Conservation (phyloP, 352 stramenopile genomes). For the Phytopythium chamaehyphon region DNA sequence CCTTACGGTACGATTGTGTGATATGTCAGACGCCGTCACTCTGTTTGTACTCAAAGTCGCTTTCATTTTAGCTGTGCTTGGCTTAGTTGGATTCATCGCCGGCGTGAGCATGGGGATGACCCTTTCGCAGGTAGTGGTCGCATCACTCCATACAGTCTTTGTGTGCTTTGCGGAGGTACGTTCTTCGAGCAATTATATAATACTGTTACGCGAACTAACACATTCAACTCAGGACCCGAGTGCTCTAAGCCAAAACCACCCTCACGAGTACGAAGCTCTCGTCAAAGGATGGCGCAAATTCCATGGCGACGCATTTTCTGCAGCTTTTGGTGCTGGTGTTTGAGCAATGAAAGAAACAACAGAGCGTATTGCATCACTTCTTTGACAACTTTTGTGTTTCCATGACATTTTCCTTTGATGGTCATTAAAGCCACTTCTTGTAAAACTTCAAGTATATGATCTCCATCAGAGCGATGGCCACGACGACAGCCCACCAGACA, state of each 20-base stretch:
- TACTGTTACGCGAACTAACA: too few species aligned
- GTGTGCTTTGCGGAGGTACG: conserved; percentile 88
- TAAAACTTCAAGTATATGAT: conserved; percentile 66
- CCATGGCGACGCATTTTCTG: conserved; percentile 64
- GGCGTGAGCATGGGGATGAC: conserved; percentile 82
- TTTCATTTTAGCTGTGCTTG: conserved; percentile 27
- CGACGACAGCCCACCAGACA: conserved; percentile 68
- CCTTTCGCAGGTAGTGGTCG: conserved; percentile 77
- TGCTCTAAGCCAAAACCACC: conserved; percentile 81
- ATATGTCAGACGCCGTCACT: too few species aligned
- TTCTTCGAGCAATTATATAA: conserved; percentile 1
- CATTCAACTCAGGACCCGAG: conserved; percentile 39
- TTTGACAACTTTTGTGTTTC: neutral
- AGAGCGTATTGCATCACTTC: too few species aligned
- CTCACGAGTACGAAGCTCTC: conserved; percentile 73
- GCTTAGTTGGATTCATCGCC: conserved; percentile 69
- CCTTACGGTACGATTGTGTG: conserved; percentile 31
- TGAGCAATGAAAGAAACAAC: conserved; percentile 24
- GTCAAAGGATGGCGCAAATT: conserved; percentile 79
- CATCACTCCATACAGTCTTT: conserved; percentile 82
- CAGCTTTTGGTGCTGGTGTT: conserved; percentile 62
- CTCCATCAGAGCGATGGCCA: conserved; percentile 38
- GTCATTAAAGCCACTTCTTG: conserved; percentile 66
- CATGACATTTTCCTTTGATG: neutral
- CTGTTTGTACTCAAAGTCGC: too few species aligned